Evolutionary conservation across 805 yeast species (phyloP), one percentile per base, ranked within the genome.

Genomic region (Schwanniomyces occidentalis): DNA sequence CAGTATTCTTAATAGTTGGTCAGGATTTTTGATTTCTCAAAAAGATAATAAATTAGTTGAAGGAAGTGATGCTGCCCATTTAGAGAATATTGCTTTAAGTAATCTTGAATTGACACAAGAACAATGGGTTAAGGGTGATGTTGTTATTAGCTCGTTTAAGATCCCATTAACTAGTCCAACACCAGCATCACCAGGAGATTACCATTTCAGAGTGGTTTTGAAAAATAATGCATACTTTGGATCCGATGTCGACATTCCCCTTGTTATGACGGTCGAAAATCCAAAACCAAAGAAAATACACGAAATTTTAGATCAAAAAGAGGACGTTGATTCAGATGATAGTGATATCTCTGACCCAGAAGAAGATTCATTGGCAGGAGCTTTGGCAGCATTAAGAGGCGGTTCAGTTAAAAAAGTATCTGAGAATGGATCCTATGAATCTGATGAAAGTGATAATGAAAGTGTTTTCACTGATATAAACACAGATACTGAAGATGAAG

Each of bases 141-240:
- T 73, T 40, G 63, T 61, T 4, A 67, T 89, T 37, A 82, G 88
- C 29, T 82, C 91, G 1, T 82, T 86, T 52, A 88, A 85, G 54
- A 69, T 90, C 38, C 86, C 82, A 47, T 57, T 90, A 31, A 61
- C 82, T 6, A 71, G 79, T 31, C 89, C 95, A 28, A 79, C 95
- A 10, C 97, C 98, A n/a, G 73, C 73, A 13, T 72, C 72, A 37
- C 64, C 65, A 12, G 95, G 95, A 27, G 67, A 63, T 26, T 77
- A 64, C 52, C 80, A 77, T 45, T 86, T 86, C 69, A 75, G 89
- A 62, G 66, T 90, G 12, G 63, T 80, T 16, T 58, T 91, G 52
- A 78, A 80, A 52, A 82, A 85, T 36, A 74, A 85, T 34, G 80
- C 85, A 28, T 90, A 87, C 58, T 87, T 86, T 56, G 95, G 96